Conservation (phyloP, 2,329 filamentous ascomycete species). For the Clonostachys sp. region DNA sequence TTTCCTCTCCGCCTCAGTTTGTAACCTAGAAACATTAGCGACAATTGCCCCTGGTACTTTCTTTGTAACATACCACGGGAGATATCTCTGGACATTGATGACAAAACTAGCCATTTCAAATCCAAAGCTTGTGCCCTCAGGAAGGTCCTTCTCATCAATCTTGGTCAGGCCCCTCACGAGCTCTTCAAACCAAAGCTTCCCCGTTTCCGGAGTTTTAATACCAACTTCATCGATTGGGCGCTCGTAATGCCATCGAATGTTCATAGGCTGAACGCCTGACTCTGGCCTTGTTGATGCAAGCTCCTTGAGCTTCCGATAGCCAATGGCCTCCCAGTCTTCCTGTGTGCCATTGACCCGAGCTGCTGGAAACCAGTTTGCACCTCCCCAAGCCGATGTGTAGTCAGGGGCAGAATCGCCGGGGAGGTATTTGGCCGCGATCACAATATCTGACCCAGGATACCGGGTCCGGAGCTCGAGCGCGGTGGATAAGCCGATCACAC, state of each 20-base stretch:
- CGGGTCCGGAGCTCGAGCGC: slow-evolving; percentile 51
- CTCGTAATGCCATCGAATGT: slow-evolving; percentile 13
- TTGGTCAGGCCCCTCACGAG: slow-evolving; percentile 26
- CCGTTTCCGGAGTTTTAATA: slow-evolving; percentile 27
- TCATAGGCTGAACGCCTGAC: slow-evolving; percentile 45
- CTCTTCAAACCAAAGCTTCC: slow-evolving; percentile 32
- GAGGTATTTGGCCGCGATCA: slow-evolving; percentile 73
- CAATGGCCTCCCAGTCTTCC: slow-evolving; percentile 9
- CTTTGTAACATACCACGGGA: slow-evolving; percentile 52
- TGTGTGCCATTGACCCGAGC: slow-evolving; percentile 29
- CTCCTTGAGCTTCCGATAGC: slow-evolving; percentile 7
- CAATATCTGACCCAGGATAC: slow-evolving; percentile 38
- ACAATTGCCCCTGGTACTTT: neutral
- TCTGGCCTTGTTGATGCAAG: slow-evolving; percentile 35
- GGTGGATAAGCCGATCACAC: slow-evolving; percentile 59
- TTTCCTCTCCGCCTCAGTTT: slow-evolving; percentile 65
- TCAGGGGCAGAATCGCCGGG: slow-evolving; percentile 81
- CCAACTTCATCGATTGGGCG: slow-evolving; percentile 35
- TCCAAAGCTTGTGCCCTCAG: slow-evolving; percentile 25
- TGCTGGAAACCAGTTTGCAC: slow-evolving; percentile 62
- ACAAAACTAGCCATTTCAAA: slow-evolving; percentile 26
- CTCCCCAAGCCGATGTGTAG: slow-evolving; percentile 79
- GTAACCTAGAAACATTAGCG: slow-evolving; percentile 32
- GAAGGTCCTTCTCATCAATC: slow-evolving; percentile 19
- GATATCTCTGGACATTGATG: slow-evolving; percentile 71